Evolutionary conservation across 2,329 filamentous ascomycete species (phyloP).

Genomic region (Talaromyces sp.): DNA sequence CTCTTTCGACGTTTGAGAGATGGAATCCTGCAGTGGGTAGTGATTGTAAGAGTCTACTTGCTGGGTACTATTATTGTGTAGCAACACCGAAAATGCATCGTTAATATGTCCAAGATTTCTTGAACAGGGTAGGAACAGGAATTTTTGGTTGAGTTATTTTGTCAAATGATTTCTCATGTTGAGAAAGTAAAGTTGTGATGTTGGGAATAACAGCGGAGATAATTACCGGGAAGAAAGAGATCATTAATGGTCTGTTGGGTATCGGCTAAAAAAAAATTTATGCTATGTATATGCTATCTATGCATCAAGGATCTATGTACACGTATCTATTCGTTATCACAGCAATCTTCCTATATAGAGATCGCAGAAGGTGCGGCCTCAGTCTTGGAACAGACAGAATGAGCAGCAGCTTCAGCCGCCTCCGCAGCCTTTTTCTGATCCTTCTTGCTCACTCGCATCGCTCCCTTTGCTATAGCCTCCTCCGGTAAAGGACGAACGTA

Average conservation of each 20-base stretch:
- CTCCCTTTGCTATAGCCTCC: conserved; percentile 80
- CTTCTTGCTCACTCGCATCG: conserved; percentile 71
- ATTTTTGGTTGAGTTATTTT: neutral
- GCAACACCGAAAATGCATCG: conserved; percentile 12
- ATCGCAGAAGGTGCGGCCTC: neutral
- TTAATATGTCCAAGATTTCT: neutral
- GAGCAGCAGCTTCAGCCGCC: neutral
- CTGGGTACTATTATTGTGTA: conserved; percentile 26
- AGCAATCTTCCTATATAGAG: neutral
- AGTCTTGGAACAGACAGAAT: neutral
- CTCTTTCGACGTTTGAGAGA: conserved; percentile 17
- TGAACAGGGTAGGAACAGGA: neutral
- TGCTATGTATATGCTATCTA: neutral
- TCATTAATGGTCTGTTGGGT: neutral
- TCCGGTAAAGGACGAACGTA: conserved; percentile 81
- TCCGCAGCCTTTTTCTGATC: conserved; percentile 7
- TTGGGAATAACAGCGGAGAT: too few species aligned
- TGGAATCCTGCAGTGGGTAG: conserved; percentile 25
- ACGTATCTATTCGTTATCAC: neutral
- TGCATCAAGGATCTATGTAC: neutral
- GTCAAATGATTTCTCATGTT: neutral
- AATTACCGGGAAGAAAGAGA: neutral
- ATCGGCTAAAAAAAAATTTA: neutral
- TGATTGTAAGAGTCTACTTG: conserved; percentile 21
- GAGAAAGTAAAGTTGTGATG: too few species aligned